Evolutionary conservation across 345 rosid genomes (phyloP).

Genomic region (Gossypium australe): DNA sequence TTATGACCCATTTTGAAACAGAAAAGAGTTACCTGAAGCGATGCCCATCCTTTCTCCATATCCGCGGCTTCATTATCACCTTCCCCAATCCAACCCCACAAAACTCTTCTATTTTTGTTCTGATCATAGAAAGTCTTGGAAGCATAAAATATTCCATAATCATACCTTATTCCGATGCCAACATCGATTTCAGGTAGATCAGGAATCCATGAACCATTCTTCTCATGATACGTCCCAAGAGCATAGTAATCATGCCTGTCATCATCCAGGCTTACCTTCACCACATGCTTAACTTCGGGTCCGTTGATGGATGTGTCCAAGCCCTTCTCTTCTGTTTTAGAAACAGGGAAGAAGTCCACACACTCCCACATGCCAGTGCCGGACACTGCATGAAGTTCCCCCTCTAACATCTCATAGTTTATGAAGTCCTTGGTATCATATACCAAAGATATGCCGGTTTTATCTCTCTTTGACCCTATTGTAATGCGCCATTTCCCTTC

Average conservation of each 20-base stretch:
- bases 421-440: conserved; percentile 81
- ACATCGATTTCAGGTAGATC: conserved; percentile 51
- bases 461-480: conserved; percentile 65
- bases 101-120: conserved; percentile 37
- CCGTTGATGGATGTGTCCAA: conserved; percentile 52
- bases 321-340: conserved; percentile 25
- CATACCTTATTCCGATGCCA: conserved; percentile 65
- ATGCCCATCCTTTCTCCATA: conserved; percentile 68
- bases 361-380: conserved; percentile 96
- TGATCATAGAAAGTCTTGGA: conserved; percentile 68
- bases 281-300: conserved; percentile 48
- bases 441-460: conserved; percentile 59
- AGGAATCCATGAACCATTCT: conserved; percentile 41
- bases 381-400: conserved; percentile 53
- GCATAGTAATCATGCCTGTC: conserved; percentile 62
- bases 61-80: conserved; percentile 57
- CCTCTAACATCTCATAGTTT: conserved; percentile 29
- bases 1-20: not conserved
- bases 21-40: conserved; percentile 44
- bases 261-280: conserved; percentile 60
- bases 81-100: conserved; percentile 79
- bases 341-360: conserved; percentile 60
- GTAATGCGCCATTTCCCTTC: conserved; percentile 78
- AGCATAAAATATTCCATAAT: conserved; percentile 64
- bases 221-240: conserved; percentile 50